These are phyloP conservation scores for Sphagnum magellanicum DNA, from an alignment of 228 moss, liverwort and hornwort genomes.

Conservation along the genomic window DNA sequence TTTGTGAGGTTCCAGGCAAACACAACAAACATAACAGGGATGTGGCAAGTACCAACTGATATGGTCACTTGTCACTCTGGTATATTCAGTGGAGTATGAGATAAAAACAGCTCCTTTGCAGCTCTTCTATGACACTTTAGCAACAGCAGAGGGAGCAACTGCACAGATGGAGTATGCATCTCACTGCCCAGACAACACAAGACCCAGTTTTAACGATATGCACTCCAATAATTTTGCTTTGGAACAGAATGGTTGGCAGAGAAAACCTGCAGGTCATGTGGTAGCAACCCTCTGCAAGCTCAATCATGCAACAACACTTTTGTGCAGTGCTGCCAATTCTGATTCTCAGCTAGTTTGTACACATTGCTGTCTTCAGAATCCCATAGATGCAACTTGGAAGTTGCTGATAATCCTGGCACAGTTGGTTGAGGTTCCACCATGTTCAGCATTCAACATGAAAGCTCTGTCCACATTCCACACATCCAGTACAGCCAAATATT, in stretches of 20 bases:
- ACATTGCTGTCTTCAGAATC: conserved; percentile 46
- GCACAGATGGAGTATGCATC: too few relatives aligned
- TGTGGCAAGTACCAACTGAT: too few relatives aligned
- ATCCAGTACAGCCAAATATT: conserved; percentile 9
- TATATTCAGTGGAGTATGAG: too few relatives aligned
- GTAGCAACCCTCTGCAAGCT: conserved; percentile 49
- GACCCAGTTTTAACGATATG: too few relatives aligned
- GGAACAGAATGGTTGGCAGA: background rate
- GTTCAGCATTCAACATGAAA: conserved; percentile 47
- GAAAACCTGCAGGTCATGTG: conserved; percentile 49
- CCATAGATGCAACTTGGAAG: conserved; percentile 28
- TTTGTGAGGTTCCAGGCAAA: background rate
- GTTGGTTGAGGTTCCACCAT: conserved; percentile 35
- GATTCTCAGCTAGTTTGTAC: conserved; percentile 37
- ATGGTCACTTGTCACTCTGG: too few relatives aligned
- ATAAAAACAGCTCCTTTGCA: too few relatives aligned
- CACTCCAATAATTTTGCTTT: too few relatives aligned
- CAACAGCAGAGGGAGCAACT: too few relatives aligned
- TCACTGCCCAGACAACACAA: too few relatives aligned
- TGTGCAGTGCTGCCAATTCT: conserved; percentile 45
- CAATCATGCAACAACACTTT: conserved; percentile 47
- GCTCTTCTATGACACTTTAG: too few relatives aligned
- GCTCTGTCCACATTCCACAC: conserved; percentile 20
- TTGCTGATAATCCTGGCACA: conserved; percentile 36
- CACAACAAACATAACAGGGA: too few relatives aligned